Percentiles rank a stretch among this genome's conserved stretches.
These are phyloP conservation scores for Physcomitrellopsis africana DNA, from an alignment of 225 moss, liverwort and hornwort species.

Conservation along the genomic window DNA sequence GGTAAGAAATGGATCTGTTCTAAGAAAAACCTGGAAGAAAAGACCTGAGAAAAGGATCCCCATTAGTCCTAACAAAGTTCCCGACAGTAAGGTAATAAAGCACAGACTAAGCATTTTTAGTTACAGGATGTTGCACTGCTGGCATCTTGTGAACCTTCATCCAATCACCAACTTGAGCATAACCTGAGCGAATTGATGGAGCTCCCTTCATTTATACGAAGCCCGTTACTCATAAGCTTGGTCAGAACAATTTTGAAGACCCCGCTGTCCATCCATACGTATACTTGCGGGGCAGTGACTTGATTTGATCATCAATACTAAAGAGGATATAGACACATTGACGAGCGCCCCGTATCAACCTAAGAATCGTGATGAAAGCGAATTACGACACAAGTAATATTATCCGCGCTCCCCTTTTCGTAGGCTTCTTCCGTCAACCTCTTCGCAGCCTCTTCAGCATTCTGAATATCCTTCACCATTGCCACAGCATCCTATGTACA, in stretches of 20 bases:
- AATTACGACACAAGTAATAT: slow-evolving; percentile 69
- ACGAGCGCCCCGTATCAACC: slow-evolving; percentile 25
- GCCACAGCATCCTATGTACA: slow-evolving; percentile 83
- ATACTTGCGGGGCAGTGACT: slow-evolving; percentile 31
- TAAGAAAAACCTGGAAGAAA: slow-evolving; percentile 30
- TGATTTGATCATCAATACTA: slow-evolving; percentile 33
- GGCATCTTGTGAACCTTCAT: slow-evolving; percentile 33
- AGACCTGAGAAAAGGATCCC: slow-evolving; percentile 35
- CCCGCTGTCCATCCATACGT: slow-evolving; percentile 32
- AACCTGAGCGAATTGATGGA: slow-evolving; percentile 21
- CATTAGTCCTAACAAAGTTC: slow-evolving; percentile 34
- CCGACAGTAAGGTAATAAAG: slow-evolving; percentile 19
- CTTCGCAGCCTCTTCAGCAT: slow-evolving; percentile 81
- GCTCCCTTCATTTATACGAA: slow-evolving; percentile 35
- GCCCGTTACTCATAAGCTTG: slow-evolving; percentile 16
- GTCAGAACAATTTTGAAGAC: slow-evolving; percentile 38
- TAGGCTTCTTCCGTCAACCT: slow-evolving; percentile 86
- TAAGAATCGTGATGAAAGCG: slow-evolving; percentile 44
- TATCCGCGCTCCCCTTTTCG: slow-evolving; percentile 93
- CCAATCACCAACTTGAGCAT: slow-evolving; percentile 45
- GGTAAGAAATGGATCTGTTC: slow-evolving; percentile 39
- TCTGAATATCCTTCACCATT: slow-evolving; percentile 78
- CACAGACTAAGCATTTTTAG: slow-evolving; percentile 34
- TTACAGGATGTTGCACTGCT: slow-evolving; percentile 33
- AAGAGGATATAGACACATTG: slow-evolving; percentile 42